Evolutionary conservation across 768 basidiomycete genomes (phyloP).

Genomic region (Boletus sp.): DNA sequence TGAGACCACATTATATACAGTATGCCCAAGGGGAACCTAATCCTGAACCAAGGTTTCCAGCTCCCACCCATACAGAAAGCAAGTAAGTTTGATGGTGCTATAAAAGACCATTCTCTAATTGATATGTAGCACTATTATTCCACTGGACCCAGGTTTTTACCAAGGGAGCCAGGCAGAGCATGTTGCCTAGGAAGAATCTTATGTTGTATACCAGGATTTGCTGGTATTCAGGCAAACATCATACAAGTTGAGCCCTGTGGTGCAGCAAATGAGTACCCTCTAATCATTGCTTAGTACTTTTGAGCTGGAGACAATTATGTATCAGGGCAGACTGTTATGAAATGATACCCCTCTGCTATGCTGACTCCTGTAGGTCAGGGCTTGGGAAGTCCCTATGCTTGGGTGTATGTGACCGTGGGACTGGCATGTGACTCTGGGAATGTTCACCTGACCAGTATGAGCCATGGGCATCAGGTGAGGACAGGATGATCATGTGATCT

Average conservation of each 20-base stretch:
- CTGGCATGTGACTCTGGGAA: no score
- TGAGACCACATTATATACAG: background rate
- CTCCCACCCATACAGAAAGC: background rate
- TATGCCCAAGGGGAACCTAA: background rate
- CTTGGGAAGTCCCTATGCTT: no score
- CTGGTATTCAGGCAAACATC: background rate
- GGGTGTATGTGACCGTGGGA: no score
- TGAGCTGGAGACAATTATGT: background rate
- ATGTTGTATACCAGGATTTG: background rate
- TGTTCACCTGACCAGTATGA: no score
- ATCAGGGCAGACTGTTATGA: background rate
- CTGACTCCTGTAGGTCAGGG: no score
- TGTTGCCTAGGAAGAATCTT: background rate
- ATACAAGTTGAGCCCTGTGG: background rate
- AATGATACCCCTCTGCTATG: no score
- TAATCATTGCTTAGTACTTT: background rate
- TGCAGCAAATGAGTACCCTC: background rate
- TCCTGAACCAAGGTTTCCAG: no score
- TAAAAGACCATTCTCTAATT: background rate
- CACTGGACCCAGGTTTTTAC: background rate
- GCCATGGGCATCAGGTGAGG: no score
- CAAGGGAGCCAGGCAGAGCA: no score
- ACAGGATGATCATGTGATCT: no score
- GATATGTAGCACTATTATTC: background rate
- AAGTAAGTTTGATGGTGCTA: background rate